Evolutionary conservation across 176 grass and related monocot species (phyloP).

Genomic region (Juncus inflexus): DNA sequence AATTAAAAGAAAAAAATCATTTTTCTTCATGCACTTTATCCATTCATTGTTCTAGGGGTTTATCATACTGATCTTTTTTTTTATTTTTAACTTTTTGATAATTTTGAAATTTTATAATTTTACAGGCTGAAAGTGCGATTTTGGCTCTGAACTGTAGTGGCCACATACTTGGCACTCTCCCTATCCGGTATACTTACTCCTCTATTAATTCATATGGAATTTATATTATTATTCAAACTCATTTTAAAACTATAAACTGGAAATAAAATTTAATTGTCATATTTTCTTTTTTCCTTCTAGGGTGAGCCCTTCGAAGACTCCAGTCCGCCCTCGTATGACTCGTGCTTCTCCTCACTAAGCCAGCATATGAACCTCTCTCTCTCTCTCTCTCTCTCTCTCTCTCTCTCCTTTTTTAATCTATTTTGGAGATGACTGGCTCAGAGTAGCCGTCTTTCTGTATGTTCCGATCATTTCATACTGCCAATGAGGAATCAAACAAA

Average conservation of each 20-base stretch:
- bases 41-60: not conserved
- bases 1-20: not conserved
- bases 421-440: constrained; percentile 53
- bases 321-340: constrained; percentile 64
- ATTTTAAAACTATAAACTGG: not conserved
- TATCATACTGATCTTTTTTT: not conserved
- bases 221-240: constrained; percentile 4
- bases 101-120: constrained; percentile 2
- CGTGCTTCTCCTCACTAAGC: constrained; percentile 48
- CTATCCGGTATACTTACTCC: constrained; percentile 51
- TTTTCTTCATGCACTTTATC: not conserved
- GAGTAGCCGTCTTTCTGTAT: constrained; percentile 44
- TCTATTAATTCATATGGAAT: not conserved
- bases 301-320: constrained; percentile 96
- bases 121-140: constrained; percentile 88
- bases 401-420: constrained; percentile 43
- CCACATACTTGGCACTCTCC: constrained; percentile 55
- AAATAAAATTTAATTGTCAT: not conserved
- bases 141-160: constrained; percentile 77
- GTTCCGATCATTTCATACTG: not conserved
- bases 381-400: constrained; percentile 42
- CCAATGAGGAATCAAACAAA: constrained; percentile 27
- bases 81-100: not conserved
- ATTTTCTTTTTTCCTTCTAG: constrained; percentile 33
- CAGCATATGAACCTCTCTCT: constrained; percentile 28